Conservation (phyloP, 2,329 filamentous ascomycete species). For the Trichoderma simmonsii region DNA sequence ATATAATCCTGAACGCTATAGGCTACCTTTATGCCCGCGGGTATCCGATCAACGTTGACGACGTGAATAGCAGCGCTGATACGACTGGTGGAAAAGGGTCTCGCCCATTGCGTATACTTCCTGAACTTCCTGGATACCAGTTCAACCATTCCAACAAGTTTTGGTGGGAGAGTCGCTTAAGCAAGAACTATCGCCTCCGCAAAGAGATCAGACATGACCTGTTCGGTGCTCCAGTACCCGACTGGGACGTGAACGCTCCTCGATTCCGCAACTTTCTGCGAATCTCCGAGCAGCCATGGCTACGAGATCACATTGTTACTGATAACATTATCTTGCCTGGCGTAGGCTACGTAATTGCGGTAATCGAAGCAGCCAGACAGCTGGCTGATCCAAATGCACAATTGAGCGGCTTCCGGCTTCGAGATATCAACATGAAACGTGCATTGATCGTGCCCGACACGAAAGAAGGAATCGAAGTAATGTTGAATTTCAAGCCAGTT, state of each 20-base stretch:
- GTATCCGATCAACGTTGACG: not conserved
- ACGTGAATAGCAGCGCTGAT: conserved; percentile 3
- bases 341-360: conserved; percentile 37
- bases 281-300: conserved; percentile 27
- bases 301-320: conserved; percentile 34
- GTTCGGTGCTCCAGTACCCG: conserved; percentile 30
- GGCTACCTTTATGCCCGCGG: not conserved
- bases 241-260: conserved; percentile 24
- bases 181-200: conserved; percentile 29
- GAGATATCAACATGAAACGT: conserved; percentile 18
- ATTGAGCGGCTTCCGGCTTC: conserved; percentile 15
- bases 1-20: not conserved
- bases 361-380: conserved; percentile 30
- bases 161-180: conserved; percentile 32
- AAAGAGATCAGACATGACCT: conserved; percentile 37
- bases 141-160: conserved; percentile 36
- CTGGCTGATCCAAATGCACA: conserved; percentile 16
- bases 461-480: conserved; percentile 22
- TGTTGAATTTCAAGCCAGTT: conserved; percentile 7
- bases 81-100: not conserved
- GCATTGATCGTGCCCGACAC: conserved; percentile 21
- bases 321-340: conserved; percentile 36
- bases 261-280: conserved; percentile 25
- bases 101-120: conserved; percentile 6
- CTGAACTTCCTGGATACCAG: conserved; percentile 34